Evolutionary conservation across 495 filamentous ascomycete genomes (phyloP).

Genomic region (Pyrenopolyporus hunteri): DNA sequence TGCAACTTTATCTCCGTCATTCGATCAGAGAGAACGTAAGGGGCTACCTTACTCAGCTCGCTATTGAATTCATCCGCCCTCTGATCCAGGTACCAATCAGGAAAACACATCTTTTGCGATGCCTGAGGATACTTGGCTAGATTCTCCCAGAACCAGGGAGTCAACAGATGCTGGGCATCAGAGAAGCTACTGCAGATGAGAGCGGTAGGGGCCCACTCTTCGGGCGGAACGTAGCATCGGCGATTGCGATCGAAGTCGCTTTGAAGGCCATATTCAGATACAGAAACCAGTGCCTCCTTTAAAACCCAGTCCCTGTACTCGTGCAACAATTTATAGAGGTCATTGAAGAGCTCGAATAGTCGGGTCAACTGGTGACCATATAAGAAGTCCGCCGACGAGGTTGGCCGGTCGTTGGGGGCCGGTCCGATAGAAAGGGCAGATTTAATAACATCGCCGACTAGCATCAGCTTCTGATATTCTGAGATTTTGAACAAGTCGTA

Average conservation of each 20-base stretch:
- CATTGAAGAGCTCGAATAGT: constrained; percentile 59
- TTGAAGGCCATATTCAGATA: neutral
- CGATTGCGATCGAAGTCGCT: constrained; percentile 24
- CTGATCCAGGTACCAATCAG: neutral
- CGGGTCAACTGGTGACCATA: neutral
- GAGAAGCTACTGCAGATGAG: constrained; percentile 33
- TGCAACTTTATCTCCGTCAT: neutral
- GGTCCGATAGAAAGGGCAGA: neutral
- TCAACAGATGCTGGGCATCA: constrained; percentile 38
- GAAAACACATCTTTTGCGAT: neutral
- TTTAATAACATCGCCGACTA: constrained; percentile 6
- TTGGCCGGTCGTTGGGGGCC: neutral
- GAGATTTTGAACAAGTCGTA: constrained; percentile 13
- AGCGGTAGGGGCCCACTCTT: neutral
- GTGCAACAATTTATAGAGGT: constrained; percentile 29
- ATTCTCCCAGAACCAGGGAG: constrained; percentile 43
- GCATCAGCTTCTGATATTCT: constrained; percentile 23
- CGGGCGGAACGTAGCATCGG: constrained; percentile 39
- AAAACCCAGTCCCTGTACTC: constrained; percentile 26
- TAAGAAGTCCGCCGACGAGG: neutral
- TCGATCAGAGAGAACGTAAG: neutral
- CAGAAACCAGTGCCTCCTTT: constrained; percentile 3
- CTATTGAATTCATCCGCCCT: neutral
- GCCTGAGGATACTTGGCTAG: constrained; percentile 5
- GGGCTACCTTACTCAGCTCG: neutral